A percentile compares a stretch with the other conserved stretches of the same genome.
These are phyloP conservation scores for Zygosaccharomyces sapae DNA, from an alignment of 1,139 yeast genomes.

Conservation along the genomic window DNA sequence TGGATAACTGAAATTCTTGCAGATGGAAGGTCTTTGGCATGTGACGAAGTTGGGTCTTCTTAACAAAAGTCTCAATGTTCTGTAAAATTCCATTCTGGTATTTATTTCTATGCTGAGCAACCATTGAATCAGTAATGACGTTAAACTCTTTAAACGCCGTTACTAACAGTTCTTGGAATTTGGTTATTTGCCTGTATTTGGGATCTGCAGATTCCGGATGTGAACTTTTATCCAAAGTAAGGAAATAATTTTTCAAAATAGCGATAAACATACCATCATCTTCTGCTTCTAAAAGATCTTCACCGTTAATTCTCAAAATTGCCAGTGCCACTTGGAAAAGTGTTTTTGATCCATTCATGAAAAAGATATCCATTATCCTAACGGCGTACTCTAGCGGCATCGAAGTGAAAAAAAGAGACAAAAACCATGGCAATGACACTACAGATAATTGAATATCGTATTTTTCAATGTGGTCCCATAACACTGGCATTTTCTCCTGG, in stretches of 20 bases:
- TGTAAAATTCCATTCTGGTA: constrained; percentile 74
- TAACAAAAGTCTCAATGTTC: constrained; percentile 85
- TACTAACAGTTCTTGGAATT: constrained; percentile 84
- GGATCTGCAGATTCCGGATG: constrained; percentile 69
- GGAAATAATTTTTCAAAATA: constrained; percentile 76
- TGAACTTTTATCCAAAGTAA: constrained; percentile 72
- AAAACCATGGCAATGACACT: constrained; percentile 93
- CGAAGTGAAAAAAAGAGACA: constrained; percentile 81
- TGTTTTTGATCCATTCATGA: constrained; percentile 84
- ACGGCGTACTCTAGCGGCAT: constrained; percentile 95
- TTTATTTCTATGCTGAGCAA: constrained; percentile 63
- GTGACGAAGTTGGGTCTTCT: constrained; percentile 84
- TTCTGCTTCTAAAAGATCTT: constrained; percentile 66
- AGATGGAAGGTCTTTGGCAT: constrained; percentile 69
- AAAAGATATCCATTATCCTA: constrained; percentile 84
- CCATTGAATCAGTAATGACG: constrained; percentile 68
- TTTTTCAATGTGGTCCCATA: constrained; percentile 76
- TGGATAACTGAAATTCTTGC: constrained; percentile 53
- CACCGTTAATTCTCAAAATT: constrained; percentile 79
- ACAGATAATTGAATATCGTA: constrained; percentile 92
- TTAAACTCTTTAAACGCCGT: constrained; percentile 90
- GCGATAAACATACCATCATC: constrained; percentile 94
- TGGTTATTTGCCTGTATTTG: constrained; percentile 63
- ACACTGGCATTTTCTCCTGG: constrained; percentile 80
- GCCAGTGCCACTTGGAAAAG: constrained; percentile 93